phyloP scores from a whole-genome alignment of 2,329 filamentous ascomycete genomes.

The Trichoderma polysporum region DNA sequence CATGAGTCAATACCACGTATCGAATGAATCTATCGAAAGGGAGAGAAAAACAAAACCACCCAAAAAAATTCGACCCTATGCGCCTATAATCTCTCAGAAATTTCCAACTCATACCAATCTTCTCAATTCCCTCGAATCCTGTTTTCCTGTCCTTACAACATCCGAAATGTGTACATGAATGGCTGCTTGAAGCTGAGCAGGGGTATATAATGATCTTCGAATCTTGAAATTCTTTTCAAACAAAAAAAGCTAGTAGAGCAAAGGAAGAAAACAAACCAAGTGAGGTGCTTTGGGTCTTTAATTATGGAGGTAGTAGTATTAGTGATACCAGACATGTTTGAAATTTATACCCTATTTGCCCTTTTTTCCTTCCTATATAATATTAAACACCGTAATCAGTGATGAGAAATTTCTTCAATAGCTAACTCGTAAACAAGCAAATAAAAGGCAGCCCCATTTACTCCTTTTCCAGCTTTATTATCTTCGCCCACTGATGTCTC shows the following conservation, averaged over 20 bases:
- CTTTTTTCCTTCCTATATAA: neutral
- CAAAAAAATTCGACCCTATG: neutral
- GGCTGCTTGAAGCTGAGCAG: neutral
- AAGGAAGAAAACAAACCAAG: neutral
- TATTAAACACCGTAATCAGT: neutral
- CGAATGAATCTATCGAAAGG: neutral
- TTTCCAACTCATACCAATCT: neutral
- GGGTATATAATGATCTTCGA: neutral
- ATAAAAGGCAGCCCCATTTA: neutral
- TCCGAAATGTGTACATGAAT: neutral
- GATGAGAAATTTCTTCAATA: neutral
- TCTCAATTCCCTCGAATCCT: neutral
- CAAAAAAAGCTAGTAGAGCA: neutral
- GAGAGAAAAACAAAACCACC: neutral
- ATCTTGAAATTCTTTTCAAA: neutral
- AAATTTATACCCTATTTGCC: neutral
- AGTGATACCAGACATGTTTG: neutral
- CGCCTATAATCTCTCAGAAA: neutral
- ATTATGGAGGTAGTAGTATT: neutral
- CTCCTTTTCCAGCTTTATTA: slow-evolving; percentile 23
- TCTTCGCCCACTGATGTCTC: slow-evolving; percentile 63
- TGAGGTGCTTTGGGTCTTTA: neutral
- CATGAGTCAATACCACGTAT: neutral
- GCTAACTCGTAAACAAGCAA: neutral
- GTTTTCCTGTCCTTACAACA: neutral